Percentiles rank a stretch among this genome's conserved stretches.
phyloP scores from a whole-genome alignment of 164 flowering plant species.

The Dillenia suffruticosa region DNA sequence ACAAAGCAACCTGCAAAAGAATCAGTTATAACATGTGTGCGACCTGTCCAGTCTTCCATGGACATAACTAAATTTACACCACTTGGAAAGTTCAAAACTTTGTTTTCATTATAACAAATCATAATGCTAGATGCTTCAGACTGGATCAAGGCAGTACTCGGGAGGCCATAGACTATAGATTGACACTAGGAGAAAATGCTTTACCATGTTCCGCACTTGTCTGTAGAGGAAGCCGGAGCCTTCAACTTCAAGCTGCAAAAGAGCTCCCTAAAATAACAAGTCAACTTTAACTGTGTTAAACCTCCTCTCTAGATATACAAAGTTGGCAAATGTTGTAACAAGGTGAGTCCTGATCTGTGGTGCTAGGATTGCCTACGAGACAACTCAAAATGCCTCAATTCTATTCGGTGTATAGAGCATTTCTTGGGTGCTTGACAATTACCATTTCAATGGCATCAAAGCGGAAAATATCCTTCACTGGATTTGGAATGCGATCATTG shows the following conservation, averaged over 20 bases:
- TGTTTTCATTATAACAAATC: too few species aligned
- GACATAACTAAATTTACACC: too few species aligned
- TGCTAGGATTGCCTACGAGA: too few species aligned
- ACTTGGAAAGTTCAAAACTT: too few species aligned
- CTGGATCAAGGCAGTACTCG: too few species aligned
- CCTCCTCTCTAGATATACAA: too few species aligned
- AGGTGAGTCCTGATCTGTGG: too few species aligned
- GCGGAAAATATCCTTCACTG: conserved; percentile 72
- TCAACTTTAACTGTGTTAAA: background rate
- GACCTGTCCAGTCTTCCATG: too few species aligned
- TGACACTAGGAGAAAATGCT: background rate
- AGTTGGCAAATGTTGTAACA: too few species aligned
- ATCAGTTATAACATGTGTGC: background rate
- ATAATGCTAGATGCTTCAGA: too few species aligned
- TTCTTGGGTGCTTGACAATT: conserved; percentile 8
- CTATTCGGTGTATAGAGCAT: too few species aligned
- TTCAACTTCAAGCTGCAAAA: conserved; percentile 90
- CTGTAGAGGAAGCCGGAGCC: conserved; percentile 84
- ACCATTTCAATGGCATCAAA: conserved; percentile 78
- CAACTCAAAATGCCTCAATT: too few species aligned
- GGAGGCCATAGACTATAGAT: background rate
- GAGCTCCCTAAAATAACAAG: conserved; percentile 51
- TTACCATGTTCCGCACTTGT: conserved; percentile 97
- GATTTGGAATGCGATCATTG: conserved; percentile 47
- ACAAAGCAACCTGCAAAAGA: conserved; percentile 60